Evolutionary conservation across 2,329 filamentous ascomycete species (phyloP), one percentile per base, ranked within the genome.

Genomic region (Pseudocercospora fuligena): DNA sequence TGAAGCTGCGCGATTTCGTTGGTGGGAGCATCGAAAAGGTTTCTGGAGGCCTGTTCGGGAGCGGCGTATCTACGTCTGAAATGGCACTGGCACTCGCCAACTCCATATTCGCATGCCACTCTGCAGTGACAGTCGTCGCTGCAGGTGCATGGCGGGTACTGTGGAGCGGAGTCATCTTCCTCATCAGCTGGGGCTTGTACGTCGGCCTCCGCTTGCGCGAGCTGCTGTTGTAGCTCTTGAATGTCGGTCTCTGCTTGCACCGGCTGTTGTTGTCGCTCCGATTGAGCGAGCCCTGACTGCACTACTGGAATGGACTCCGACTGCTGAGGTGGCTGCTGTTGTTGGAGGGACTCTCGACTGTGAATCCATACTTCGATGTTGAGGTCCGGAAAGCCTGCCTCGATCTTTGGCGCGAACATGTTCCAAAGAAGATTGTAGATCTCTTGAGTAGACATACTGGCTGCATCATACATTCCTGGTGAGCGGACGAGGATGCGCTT

Each of bases 91-190:
- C 51, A 56, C 12, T 56, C 51, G 25, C 25, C 16, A 2, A 31
- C 51, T 56, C 51, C 51, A 23, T 56, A 56, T 31, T 56, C 23
- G 27, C 51, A 56, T n/a, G 25, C 51, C 23, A 56, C 27, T 31
- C 25, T 27, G 16, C 51, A 56, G 16, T 31, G 12, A 56, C 51
- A 56, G 51, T 19, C 27, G 4, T 56, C 51, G 21, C 8, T 9
- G 27, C 51, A 56, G 12, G 16, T 19, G 27, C 51, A 56, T 56
- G 51, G 51, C 25, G 5, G 27, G 12, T 27, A 31, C 16, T 25
- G 27, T 5, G 27, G 23, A 29, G 27, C 27, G 16, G 27, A 56
- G 51, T 27, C 16, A 19, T 56, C 27, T 27, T 25, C 27, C 1
- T 56, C 16, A 19, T 31, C 14, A 31, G 21, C 47, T 51, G 21